Evolutionary conservation across 441 rosid species (phyloP).

Genomic region (Geranium incanum): DNA sequence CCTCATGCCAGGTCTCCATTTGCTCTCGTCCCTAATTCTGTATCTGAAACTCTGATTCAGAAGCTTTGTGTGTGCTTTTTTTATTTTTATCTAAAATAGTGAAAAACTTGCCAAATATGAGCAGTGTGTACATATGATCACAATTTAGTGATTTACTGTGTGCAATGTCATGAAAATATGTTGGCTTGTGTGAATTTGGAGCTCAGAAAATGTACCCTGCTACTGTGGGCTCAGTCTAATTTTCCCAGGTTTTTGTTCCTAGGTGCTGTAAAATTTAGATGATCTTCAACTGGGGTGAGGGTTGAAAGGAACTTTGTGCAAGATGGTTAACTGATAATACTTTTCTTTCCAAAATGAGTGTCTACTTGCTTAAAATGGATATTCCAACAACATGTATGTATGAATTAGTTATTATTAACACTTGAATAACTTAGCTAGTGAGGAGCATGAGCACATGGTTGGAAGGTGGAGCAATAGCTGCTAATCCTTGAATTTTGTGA

Average conservation of each 20-base stretch:
- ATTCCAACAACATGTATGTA: not conserved
- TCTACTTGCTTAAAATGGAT: no score
- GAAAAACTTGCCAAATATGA: not conserved
- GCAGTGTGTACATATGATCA: not conserved
- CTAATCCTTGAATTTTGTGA: no score
- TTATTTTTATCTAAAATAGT: no score
- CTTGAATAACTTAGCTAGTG: no score
- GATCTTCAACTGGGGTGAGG: no score
- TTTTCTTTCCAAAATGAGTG: no score
- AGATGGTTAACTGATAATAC: no score
- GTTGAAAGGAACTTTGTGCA: no score
- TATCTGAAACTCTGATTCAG: no score
- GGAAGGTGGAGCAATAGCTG: no score
- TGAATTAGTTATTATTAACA: not conserved
- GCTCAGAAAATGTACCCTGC: not conserved
- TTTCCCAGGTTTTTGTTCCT: not conserved
- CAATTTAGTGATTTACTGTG: not conserved
- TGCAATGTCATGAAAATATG: not conserved
- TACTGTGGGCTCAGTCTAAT: not conserved
- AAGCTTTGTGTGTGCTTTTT: not conserved
- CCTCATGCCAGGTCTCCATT: slow-evolving; percentile 75
- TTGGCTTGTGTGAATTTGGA: not conserved
- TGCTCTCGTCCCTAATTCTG: not conserved
- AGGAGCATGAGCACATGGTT: no score
- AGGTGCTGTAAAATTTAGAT: no score